Percentiles rank a stretch among this genome's conserved stretches.
Conservation (phyloP, 1,139 yeast species). For the Candida freyschussii region DNA sequence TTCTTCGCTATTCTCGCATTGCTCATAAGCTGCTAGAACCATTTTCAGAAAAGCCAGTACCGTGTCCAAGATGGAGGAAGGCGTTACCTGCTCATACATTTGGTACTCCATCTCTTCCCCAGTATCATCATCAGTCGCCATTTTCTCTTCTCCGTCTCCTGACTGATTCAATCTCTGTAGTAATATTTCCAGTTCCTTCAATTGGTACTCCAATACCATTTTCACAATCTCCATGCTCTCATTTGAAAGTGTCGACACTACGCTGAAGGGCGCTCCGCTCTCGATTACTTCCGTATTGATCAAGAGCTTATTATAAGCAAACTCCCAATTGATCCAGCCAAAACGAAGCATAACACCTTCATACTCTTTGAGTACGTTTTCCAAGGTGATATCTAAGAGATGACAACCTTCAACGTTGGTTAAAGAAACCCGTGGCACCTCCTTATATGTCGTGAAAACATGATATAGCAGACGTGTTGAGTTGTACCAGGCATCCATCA, state of each 20-base stretch:
- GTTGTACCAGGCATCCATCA: constrained; percentile 37
- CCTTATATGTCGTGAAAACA: constrained; percentile 40
- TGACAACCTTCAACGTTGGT: constrained; percentile 36
- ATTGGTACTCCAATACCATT: constrained; percentile 20
- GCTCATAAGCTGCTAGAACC: constrained; percentile 26
- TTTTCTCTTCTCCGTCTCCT: constrained; percentile 1
- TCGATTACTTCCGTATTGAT: constrained; percentile 45
- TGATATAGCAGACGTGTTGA: constrained; percentile 42
- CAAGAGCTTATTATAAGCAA: constrained; percentile 40
- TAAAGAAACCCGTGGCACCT: constrained; percentile 30
- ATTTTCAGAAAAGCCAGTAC: constrained; percentile 26
- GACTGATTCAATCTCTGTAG: constrained; percentile 14
- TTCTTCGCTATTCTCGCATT: constrained; percentile 19
- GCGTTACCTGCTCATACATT: constrained; percentile 26
- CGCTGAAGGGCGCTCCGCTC: constrained; percentile 16
- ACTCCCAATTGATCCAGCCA: constrained; percentile 34
- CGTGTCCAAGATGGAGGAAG: constrained; percentile 29
- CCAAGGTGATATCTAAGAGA: constrained; percentile 28
- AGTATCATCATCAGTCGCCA: constrained; percentile 2
- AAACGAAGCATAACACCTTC: constrained; percentile 13
- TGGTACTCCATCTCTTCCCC: constrained; percentile 14
- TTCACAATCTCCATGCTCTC: constrained; percentile 14
- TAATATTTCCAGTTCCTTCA: constrained; percentile 23
- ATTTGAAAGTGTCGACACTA: constrained; percentile 6
- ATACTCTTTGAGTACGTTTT: constrained; percentile 33